Evolutionary conservation across 2,329 filamentous ascomycete species (phyloP).

Genomic region (Aaosphaeria pasadenensis): DNA sequence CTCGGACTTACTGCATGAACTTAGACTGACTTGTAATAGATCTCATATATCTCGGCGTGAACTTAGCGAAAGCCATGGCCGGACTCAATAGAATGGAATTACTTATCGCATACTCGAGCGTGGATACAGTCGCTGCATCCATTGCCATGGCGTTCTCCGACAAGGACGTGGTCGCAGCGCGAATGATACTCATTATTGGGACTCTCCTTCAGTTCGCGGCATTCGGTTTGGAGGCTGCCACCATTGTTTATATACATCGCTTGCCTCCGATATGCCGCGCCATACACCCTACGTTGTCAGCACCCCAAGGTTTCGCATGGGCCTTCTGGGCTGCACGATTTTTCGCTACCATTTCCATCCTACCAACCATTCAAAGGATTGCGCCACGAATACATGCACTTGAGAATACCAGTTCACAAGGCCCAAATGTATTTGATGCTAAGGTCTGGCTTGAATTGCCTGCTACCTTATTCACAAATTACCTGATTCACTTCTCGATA

Average conservation of each 20-base stretch:
- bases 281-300: not conserved
- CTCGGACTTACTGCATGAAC: not conserved
- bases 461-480: not conserved
- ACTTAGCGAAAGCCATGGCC: not conserved
- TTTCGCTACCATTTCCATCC: not conserved
- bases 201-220: not conserved
- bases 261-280: not conserved
- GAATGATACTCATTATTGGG: not conserved
- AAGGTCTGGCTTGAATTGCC: not conserved
- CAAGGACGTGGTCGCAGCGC: not conserved
- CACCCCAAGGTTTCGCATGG: not conserved
- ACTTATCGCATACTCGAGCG: not conserved
- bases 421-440: not conserved
- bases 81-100: not conserved
- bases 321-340: not conserved
- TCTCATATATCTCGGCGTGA: not conserved
- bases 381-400: not conserved
- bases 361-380: not conserved
- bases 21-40: not conserved
- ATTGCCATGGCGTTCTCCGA: constrained; percentile 1
- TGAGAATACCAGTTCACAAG: not conserved
- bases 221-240: not conserved
- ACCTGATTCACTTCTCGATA: not conserved
- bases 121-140: not conserved
- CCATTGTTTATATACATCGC: not conserved